Conservation (phyloP, 768 basidiomycete genomes). For the Pulveroboletus sp. region DNA sequence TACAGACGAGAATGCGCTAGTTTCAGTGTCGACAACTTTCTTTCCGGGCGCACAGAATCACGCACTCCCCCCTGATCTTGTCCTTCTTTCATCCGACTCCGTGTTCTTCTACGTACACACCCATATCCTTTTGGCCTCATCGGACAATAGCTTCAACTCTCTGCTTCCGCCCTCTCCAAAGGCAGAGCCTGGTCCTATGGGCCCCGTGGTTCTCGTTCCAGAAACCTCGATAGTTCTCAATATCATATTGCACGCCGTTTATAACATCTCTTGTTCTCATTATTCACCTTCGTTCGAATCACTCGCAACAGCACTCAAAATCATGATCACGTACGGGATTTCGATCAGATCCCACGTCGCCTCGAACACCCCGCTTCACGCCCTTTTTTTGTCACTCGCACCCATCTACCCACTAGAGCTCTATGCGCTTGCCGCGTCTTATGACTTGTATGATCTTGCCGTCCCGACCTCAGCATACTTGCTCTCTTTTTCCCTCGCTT, state of each 20-base stretch:
- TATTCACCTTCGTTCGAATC: slow-evolving; percentile 66
- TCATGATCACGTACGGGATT: slow-evolving; percentile 59
- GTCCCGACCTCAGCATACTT: slow-evolving; percentile 72
- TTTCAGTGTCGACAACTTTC: slow-evolving; percentile 83
- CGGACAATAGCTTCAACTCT: slow-evolving; percentile 60
- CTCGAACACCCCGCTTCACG: slow-evolving; percentile 53
- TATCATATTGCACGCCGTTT: slow-evolving; percentile 66
- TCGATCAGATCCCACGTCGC: slow-evolving; percentile 43
- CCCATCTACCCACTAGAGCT: slow-evolving; percentile 66
- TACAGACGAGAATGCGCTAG: slow-evolving; percentile 44
- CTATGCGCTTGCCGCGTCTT: slow-evolving; percentile 64
- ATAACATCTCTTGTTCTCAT: slow-evolving; percentile 69
- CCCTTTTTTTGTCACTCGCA: slow-evolving; percentile 61
- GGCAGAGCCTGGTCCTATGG: slow-evolving; percentile 39
- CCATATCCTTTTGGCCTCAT: slow-evolving; percentile 51
- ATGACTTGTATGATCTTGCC: slow-evolving; percentile 70
- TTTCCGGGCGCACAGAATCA: slow-evolving; percentile 63
- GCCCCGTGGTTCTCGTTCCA: slow-evolving; percentile 54
- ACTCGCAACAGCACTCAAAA: slow-evolving; percentile 52
- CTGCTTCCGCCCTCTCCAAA: slow-evolving; percentile 47
- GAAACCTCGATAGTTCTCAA: slow-evolving; percentile 65
- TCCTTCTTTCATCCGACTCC: slow-evolving; percentile 66
- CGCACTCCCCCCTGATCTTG: slow-evolving; percentile 53
- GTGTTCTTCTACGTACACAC: slow-evolving; percentile 84
- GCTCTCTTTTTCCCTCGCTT: slow-evolving; percentile 63